Conservation (phyloP, 164 flowering plant genomes). For the Vitis labrusca region DNA sequence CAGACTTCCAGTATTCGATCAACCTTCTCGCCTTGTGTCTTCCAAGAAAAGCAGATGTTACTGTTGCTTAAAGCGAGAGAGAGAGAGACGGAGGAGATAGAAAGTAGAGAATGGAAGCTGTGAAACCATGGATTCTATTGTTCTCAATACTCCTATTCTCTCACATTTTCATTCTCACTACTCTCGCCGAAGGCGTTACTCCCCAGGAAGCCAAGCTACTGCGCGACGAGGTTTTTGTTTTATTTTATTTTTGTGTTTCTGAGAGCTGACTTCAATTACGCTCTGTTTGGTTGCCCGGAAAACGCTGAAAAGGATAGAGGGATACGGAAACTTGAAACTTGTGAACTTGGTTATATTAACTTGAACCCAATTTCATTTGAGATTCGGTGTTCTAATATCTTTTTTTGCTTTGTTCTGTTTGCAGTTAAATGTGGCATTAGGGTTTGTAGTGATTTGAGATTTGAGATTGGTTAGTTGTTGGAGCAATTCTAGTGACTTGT, state of each 20-base stretch:
- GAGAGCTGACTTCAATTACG: neutral
- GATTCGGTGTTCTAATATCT: neutral
- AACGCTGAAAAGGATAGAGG: neutral
- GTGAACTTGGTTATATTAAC: no score
- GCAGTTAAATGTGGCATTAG: neutral
- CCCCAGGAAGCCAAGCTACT: slow-evolving; percentile 73
- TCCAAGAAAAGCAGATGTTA: slow-evolving; percentile 2
- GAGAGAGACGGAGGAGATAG: neutral
- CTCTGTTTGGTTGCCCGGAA: neutral
- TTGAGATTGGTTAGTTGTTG: no score
- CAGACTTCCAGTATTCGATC: no score
- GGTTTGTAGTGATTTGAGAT: neutral
- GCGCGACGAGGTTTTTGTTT: slow-evolving; percentile 76
- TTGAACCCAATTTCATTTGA: neutral
- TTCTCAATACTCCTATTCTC: slow-evolving; percentile 12
- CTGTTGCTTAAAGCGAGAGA: neutral
- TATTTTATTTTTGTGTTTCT: neutral
- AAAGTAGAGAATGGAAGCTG: slow-evolving; percentile 9
- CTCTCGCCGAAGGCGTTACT: slow-evolving; percentile 61
- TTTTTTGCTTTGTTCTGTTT: neutral
- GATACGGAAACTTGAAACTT: no score
- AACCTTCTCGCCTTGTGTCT: no score
- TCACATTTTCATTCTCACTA: slow-evolving; percentile 13
- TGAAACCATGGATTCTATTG: slow-evolving; percentile 4
- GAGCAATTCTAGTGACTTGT: no score